These are phyloP conservation scores for Calendula officinalis DNA, from an alignment of 129 eudicot genomes.

Conservation along the genomic window DNA sequence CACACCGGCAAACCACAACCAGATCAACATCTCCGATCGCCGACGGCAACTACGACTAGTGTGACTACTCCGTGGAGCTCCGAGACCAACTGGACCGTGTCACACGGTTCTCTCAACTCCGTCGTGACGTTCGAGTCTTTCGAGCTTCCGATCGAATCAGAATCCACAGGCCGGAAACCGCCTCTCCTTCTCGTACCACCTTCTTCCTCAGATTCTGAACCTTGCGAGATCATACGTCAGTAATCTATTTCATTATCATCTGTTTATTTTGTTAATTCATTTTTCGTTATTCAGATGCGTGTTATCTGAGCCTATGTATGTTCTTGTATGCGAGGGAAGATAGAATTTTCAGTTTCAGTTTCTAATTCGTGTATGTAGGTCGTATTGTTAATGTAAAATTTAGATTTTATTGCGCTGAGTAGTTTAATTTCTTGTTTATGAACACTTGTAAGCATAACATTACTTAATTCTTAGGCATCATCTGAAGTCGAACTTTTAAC, in stretches of 20 bases:
- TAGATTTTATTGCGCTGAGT: slow-evolving; percentile 6
- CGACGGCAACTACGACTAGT: neutral
- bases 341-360: slow-evolving; percentile 1
- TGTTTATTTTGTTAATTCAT: neutral
- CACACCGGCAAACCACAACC: neutral
- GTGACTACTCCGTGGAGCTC: slow-evolving; percentile 25
- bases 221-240: slow-evolving; percentile 81
- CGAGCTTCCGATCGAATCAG: slow-evolving; percentile 46
- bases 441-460: neutral
- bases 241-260: neutral
- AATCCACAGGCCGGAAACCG: slow-evolving; percentile 26
- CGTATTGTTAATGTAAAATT: neutral
- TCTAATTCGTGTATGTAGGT: neutral
- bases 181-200: slow-evolving; percentile 55
- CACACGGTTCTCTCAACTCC: slow-evolving; percentile 47
- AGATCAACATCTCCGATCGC: slow-evolving; percentile 8
- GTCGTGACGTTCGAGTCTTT: slow-evolving; percentile 59
- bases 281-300: slow-evolving; percentile 13
- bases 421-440: neutral
- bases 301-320: neutral
- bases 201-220: slow-evolving; percentile 36
- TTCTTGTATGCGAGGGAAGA: neutral
- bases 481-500: neutral
- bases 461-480: neutral
- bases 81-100: slow-evolving; percentile 52